phyloP scores from a whole-genome alignment of 2,329 filamentous ascomycete genomes.

The Claviceps quebecensis region DNA sequence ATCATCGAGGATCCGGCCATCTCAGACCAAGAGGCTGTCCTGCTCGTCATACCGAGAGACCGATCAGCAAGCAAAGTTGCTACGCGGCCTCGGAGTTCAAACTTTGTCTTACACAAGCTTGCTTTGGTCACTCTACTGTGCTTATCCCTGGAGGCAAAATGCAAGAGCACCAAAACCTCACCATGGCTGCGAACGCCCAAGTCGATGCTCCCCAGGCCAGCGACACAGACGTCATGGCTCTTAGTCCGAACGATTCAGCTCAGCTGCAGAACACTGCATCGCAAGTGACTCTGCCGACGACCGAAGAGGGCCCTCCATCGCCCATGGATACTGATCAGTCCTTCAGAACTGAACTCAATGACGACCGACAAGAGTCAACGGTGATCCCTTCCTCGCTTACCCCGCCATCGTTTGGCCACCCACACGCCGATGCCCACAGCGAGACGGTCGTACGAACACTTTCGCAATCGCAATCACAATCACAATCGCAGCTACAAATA shows the following conservation, averaged over 20 bases:
- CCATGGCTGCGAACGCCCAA: conserved; percentile 24
- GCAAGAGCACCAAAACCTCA: conserved; percentile 3
- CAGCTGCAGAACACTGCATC: conserved; percentile 25
- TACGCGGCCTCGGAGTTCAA: background rate
- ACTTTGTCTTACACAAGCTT: background rate
- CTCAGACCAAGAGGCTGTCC: background rate
- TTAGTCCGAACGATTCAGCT: conserved; percentile 19
- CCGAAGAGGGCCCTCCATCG: conserved; percentile 40
- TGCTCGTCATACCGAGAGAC: background rate
- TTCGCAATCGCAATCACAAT: conserved; percentile 18
- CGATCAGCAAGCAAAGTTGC: background rate
- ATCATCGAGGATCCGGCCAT: background rate
- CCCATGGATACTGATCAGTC: conserved; percentile 34
- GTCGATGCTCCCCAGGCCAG: conserved; percentile 19
- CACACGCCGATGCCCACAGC: conserved; percentile 27
- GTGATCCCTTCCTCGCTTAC: conserved; percentile 45
- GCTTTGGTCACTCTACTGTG: background rate
- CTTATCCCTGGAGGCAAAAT: too few species aligned
- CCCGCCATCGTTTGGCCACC: conserved; percentile 35
- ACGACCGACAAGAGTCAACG: conserved; percentile 27
- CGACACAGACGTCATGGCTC: conserved; percentile 14
- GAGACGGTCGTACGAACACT: conserved; percentile 15
- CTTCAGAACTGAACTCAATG: conserved; percentile 36
- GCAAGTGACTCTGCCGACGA: conserved; percentile 42
- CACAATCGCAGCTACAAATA: too few species aligned